A percentile compares a stretch with the other conserved stretches of the same genome.
Conservation (phyloP, 495 filamentous ascomycete species). For the Penicillium flavigenum region DNA sequence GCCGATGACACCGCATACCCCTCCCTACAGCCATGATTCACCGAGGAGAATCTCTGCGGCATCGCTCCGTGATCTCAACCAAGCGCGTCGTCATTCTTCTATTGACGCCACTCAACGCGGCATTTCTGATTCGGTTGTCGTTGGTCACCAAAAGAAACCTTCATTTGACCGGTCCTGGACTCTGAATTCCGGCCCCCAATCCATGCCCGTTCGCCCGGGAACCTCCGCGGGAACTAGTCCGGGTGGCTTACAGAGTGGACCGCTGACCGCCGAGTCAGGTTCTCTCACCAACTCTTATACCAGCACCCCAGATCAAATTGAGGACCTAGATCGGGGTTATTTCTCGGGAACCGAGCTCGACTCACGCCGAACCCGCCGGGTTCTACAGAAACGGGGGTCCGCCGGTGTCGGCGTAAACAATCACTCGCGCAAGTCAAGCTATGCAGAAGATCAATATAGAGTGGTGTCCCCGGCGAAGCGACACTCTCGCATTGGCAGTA, state of each 20-base stretch:
- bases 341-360: slow-evolving; percentile 89
- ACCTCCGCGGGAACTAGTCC: slow-evolving; percentile 35
- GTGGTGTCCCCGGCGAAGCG: slow-evolving; percentile 58
- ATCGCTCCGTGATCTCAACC: slow-evolving; percentile 78
- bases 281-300: slow-evolving; percentile 16
- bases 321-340: slow-evolving; percentile 84
- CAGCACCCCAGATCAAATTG: slow-evolving; percentile 31
- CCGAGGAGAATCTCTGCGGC: slow-evolving; percentile 71
- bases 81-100: slow-evolving; percentile 83
- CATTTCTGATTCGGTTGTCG: slow-evolving; percentile 22
- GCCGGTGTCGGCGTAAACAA: slow-evolving; percentile 39
- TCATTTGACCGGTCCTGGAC: slow-evolving; percentile 94
- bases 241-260: slow-evolving; percentile 23
- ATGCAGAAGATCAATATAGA: slow-evolving; percentile 61
- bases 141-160: slow-evolving; percentile 64
- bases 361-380: slow-evolving; percentile 64
- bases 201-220: slow-evolving; percentile 35
- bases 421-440: slow-evolving; percentile 66
- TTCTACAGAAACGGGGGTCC: slow-evolving; percentile 76
- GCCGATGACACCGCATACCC: slow-evolving; percentile 34
- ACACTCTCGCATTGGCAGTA: slow-evolving; percentile 77
- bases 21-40: slow-evolving; percentile 53
- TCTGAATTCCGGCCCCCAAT: slow-evolving; percentile 53
- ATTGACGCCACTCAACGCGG: slow-evolving; percentile 60
- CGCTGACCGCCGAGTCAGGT: slow-evolving; percentile 30